phyloP scores from a whole-genome alignment of 768 basidiomycete genomes.

The Pholiota conissans region DNA sequence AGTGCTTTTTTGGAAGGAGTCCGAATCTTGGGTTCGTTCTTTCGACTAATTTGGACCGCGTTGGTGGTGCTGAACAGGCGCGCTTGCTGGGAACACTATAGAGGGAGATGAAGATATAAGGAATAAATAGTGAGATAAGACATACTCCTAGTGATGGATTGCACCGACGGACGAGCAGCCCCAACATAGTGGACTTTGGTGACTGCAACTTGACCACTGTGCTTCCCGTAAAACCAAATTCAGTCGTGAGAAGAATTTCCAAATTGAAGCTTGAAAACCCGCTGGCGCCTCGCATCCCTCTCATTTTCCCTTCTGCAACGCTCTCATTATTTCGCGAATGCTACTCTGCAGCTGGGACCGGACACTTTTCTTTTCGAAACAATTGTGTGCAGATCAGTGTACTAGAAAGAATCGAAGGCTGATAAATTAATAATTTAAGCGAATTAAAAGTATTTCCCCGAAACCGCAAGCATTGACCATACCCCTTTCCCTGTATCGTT shows the following conservation, averaged over 20 bases:
- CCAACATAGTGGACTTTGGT: conserved; percentile 18
- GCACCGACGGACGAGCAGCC: conserved; percentile 26
- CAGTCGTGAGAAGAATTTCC: conserved; percentile 13
- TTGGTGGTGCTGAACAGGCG: conserved; percentile 57
- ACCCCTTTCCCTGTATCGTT: background rate
- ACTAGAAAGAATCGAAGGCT: no score
- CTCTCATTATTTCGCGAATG: no score
- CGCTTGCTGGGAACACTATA: conserved; percentile 12
- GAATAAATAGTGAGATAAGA: background rate
- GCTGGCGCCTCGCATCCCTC: conserved; percentile 30
- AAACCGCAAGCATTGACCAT: no score
- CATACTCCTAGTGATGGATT: conserved; percentile 23
- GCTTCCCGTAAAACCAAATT: conserved; percentile 11
- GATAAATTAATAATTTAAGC: no score
- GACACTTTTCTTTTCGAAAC: no score
- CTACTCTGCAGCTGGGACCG: background rate
- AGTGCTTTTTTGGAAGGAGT: conserved; percentile 71
- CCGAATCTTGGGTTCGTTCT: conserved; percentile 50
- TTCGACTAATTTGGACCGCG: conserved; percentile 42
- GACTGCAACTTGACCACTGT: conserved; percentile 7
- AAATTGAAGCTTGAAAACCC: background rate
- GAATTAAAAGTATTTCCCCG: no score
- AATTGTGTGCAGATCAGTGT: no score
- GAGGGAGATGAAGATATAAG: background rate
- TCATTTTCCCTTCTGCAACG: no score